Base-by-base conservation (phyloP, 2,329 filamentous ascomycete genomes). In the Xylariaceae sp. region DNA sequence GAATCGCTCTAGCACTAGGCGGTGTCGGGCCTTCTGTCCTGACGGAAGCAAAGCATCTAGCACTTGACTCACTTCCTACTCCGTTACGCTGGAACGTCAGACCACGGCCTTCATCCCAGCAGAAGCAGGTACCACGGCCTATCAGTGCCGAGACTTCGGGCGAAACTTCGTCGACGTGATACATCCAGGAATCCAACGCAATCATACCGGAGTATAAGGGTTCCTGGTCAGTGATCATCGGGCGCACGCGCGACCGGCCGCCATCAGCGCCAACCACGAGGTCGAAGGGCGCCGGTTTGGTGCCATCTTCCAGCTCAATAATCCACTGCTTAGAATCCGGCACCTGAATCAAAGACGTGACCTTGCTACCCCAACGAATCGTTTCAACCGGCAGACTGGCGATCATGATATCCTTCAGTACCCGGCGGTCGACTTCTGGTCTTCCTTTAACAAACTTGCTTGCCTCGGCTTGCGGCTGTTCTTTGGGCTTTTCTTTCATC, bases 131-230 rank as follows among this genome's bases (percentile, higher is more conserved):
- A 0, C 64, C 64, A 26, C n/a, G 52, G 3, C 74, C 74, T 2
- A 76, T 65, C 26, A 69, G 62, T 2, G 61, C 50, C 11, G 62
- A 44, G 0, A 77, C 60, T 58, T 70, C 69, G 1, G 70, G 70
- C 31, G 71, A 67, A 3, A 56, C 50, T 4, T 63, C 58, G 34
- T 73, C 66, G 26, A 65, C 62, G 4, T 67, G 56, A 5, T 61
- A 54, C 42, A 68, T 61, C 58, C 65, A 66, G n/a, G 69, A 48
- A 39, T 74, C 71, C n/a, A 74, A 58, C 6, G 62, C 63, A 0
- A 66, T 68, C 50, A 76, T 65, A 48, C 75, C 73, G 1, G 70
- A 71, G 57, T 73, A 77, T 27, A 63, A 52, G 1, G 73, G 74
- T 52, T 64, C 64, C 5, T 63, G 59, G 42, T 68, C 55, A 0